Conservation (phyloP, 345 rosid species). For the Eucalyptus dawsonii region DNA sequence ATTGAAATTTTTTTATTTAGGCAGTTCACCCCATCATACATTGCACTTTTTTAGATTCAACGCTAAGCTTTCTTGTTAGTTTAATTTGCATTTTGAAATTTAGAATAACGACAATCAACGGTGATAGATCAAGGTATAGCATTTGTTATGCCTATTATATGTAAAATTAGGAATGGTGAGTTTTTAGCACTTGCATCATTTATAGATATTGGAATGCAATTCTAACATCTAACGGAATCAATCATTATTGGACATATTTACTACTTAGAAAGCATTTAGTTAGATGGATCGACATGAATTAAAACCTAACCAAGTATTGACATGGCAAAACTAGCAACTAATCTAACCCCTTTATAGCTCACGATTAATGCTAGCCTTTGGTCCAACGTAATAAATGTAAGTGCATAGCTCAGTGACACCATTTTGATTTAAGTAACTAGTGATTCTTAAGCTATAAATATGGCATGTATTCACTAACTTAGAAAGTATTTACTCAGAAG, state of each 20-base stretch:
- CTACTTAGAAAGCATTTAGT: not conserved
- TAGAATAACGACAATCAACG: not conserved
- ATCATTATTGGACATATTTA: not conserved
- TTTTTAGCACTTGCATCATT: not conserved
- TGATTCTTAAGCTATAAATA: not conserved
- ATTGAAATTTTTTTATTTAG: not conserved
- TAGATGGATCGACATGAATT: not conserved
- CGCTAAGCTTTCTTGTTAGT: not conserved
- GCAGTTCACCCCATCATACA: not conserved
- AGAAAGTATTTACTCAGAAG: not conserved
- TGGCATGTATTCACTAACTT: not conserved
- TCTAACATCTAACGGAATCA: not conserved
- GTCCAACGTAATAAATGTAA: not conserved
- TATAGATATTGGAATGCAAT: not conserved
- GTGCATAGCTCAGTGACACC: not conserved
- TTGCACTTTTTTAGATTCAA: not conserved
- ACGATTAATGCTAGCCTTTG: not conserved
- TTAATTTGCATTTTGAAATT: not conserved
- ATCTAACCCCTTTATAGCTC: not conserved
- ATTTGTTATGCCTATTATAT: not conserved
- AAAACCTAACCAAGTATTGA: not conserved
- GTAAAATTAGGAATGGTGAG: not conserved
- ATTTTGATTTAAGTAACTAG: not conserved
- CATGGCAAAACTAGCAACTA: not conserved
- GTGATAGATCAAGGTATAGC: not conserved